Evolutionary conservation across 1,139 yeast species (phyloP).

Genomic region (Spencermartinsiella ligniputridi): DNA sequence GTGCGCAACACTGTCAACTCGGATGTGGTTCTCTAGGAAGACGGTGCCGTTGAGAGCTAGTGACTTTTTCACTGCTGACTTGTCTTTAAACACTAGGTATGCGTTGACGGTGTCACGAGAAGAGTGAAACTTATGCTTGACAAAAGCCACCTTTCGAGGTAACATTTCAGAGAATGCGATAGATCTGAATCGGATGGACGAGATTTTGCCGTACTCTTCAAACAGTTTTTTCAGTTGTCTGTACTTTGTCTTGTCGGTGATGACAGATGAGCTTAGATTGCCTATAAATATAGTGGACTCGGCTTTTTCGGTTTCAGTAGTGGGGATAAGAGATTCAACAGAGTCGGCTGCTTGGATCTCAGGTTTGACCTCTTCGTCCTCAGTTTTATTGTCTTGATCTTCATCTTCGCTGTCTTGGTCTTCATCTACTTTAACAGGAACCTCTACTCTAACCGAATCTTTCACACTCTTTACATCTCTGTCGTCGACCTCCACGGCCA

Average conservation of each 20-base stretch:
- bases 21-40: slow-evolving; percentile 68
- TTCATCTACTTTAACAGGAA: slow-evolving; percentile 18
- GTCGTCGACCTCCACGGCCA: slow-evolving; percentile 15
- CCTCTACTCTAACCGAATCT: slow-evolving; percentile 16
- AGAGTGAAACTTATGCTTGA: slow-evolving; percentile 71
- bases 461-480: slow-evolving; percentile 18
- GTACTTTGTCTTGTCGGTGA: slow-evolving; percentile 57
- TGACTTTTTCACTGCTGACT: slow-evolving; percentile 51
- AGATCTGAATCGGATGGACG: slow-evolving; percentile 83
- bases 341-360: not conserved
- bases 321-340: not conserved
- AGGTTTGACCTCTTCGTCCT: not conserved
- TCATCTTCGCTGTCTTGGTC: slow-evolving; percentile 19
- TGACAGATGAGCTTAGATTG: slow-evolving; percentile 64
- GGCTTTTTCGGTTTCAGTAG: slow-evolving; percentile 69
- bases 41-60: slow-evolving; percentile 59
- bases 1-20: slow-evolving; percentile 90
- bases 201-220: slow-evolving; percentile 53
- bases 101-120: slow-evolving; percentile 81
- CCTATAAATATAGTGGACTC: slow-evolving; percentile 89
- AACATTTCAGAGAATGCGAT: slow-evolving; percentile 83
- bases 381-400: slow-evolving; percentile 19
- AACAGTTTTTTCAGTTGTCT: slow-evolving; percentile 65
- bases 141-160: slow-evolving; percentile 90
- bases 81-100: slow-evolving; percentile 68